Conservation (phyloP, 306 rosid genomes). For the Vigna radiata region DNA sequence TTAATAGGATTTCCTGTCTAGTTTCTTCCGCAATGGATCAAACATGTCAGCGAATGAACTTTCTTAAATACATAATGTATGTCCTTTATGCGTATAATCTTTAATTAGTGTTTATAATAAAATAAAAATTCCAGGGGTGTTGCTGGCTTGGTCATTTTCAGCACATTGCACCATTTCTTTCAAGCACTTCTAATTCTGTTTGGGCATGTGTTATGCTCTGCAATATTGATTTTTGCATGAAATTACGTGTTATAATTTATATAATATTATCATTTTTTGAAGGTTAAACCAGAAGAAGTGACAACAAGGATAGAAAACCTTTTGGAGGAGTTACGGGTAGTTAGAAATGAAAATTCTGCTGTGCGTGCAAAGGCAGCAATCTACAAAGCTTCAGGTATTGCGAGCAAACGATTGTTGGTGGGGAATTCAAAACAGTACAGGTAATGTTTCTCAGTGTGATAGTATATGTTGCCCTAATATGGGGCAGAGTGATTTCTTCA, state of each 20-base stretch:
- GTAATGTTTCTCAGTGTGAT: constrained; percentile 52
- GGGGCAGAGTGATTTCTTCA: constrained; percentile 13
- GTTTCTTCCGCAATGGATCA: constrained; percentile 26
- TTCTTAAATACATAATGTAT: background rate
- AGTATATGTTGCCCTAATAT: constrained; percentile 16
- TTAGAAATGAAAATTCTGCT: constrained; percentile 72
- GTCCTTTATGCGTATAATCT: constrained; percentile 1
- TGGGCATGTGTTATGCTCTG: background rate
- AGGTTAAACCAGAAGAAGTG: constrained; percentile 96
- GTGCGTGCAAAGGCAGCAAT: constrained; percentile 83
- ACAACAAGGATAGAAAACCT: constrained; percentile 80
- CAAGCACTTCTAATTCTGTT: constrained; percentile 30
- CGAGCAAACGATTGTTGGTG: constrained; percentile 65
- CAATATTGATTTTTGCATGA: constrained; percentile 21
- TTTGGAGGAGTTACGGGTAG: constrained; percentile 74
- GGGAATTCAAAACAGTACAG: constrained; percentile 75
- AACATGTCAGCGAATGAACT: constrained; percentile 11
- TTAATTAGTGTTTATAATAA: background rate
- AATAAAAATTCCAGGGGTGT: constrained; percentile 1
- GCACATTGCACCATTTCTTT: constrained; percentile 33
- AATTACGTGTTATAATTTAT: constrained; percentile 1
- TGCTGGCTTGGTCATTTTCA: constrained; percentile 21
- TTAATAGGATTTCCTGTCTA: constrained; percentile 26
- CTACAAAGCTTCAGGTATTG: constrained; percentile 77
- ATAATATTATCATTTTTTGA: constrained; percentile 42